phyloP scores from a whole-genome alignment of 345 rosid genomes.

The Salix caprea region DNA sequence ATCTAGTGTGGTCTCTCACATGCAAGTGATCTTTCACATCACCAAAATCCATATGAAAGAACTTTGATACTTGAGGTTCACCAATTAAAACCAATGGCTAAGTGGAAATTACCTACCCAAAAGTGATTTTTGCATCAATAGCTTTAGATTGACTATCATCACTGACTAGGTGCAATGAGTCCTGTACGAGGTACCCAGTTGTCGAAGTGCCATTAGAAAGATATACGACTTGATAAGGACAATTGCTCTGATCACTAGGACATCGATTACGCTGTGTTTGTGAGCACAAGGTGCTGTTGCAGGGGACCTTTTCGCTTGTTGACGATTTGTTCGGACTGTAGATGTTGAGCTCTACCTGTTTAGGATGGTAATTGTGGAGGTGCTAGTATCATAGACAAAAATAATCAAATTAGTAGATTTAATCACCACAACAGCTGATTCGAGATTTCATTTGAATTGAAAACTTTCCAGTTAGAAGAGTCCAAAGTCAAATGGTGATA shows the following conservation, averaged over 20 bases:
- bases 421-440: not conserved
- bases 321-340: conserved; percentile 70
- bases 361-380: not conserved
- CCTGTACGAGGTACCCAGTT: conserved; percentile 64
- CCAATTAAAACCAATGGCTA: not conserved
- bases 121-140: conserved; percentile 44
- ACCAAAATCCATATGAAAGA: not conserved
- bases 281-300: conserved; percentile 55
- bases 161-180: conserved; percentile 55
- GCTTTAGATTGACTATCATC: conserved; percentile 35
- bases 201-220: conserved; percentile 72
- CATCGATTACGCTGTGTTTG: conserved; percentile 32
- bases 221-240: conserved; percentile 61
- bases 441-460: not conserved
- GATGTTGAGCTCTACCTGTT: conserved; percentile 57
- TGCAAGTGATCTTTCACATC: not conserved
- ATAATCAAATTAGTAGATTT: not conserved
- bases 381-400: not conserved
- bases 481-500: not conserved
- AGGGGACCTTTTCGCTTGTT: conserved; percentile 53
- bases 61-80: not conserved
- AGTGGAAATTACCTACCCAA: conserved; percentile 49
- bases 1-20: not conserved
- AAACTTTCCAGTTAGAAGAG: not conserved
- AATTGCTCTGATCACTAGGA: conserved; percentile 42